phyloP scores from a whole-genome alignment of 1,284 basidiomycete genomes.

The Phenoliferia sp. region DNA sequence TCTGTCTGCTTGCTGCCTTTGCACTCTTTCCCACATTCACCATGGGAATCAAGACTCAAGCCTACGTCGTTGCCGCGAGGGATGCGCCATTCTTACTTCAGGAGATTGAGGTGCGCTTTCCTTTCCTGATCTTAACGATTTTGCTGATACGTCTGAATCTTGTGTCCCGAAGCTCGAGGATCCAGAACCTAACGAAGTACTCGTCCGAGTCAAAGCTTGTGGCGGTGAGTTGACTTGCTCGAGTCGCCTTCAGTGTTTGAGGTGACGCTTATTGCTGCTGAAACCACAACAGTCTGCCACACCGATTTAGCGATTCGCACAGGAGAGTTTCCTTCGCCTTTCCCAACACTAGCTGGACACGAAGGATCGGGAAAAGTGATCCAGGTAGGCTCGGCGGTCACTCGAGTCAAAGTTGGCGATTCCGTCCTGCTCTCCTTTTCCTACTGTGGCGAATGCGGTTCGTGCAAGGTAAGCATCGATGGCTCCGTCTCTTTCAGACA shows the following conservation, averaged over 20 bases:
- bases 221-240: background rate
- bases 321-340: constrained; percentile 26
- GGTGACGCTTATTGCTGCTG: no score
- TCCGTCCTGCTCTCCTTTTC: constrained; percentile 22
- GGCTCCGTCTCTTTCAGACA: background rate
- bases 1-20: no score
- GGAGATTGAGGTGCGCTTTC: constrained; percentile 6
- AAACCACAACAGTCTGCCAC: background rate
- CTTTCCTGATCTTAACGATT: background rate
- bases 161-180: constrained; percentile 9
- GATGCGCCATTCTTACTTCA: constrained; percentile 14
- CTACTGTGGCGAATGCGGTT: constrained; percentile 17
- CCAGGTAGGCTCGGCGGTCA: constrained; percentile 17
- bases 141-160: background rate
- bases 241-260: no score
- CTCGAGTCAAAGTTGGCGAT: constrained; percentile 4
- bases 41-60: constrained; percentile 19
- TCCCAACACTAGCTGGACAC: constrained; percentile 24
- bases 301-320: constrained; percentile 19
- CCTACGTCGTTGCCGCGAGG: constrained; percentile 5
- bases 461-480: constrained; percentile 1
- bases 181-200: constrained; percentile 23
- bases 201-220: constrained; percentile 12
- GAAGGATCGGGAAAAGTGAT: constrained; percentile 27
- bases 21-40: no score